phyloP scores from a whole-genome alignment of 2,329 filamentous ascomycete species.

The Paramyrothecium sp. region DNA sequence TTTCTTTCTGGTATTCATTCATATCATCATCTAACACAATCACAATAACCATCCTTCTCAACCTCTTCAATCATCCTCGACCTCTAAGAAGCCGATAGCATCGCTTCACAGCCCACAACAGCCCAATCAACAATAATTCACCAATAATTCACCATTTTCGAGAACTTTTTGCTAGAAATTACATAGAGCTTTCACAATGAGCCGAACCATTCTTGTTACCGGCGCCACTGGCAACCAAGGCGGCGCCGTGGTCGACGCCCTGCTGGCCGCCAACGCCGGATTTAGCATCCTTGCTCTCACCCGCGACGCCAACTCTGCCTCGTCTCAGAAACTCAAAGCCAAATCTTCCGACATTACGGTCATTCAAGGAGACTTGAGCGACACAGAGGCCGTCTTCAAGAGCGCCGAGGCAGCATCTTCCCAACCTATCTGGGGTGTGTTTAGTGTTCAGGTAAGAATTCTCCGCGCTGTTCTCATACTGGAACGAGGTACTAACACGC shows the following conservation, averaged over 20 bases:
- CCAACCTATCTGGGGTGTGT: slow-evolving; percentile 55
- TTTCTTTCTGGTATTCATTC: too few species aligned
- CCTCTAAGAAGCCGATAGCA: too few species aligned
- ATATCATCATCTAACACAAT: too few species aligned
- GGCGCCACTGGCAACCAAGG: slow-evolving; percentile 38
- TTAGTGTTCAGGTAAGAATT: slow-evolving; percentile 53
- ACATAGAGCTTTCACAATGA: slow-evolving; percentile 10
- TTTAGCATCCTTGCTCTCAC: slow-evolving; percentile 60
- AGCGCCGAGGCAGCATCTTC: slow-evolving; percentile 25
- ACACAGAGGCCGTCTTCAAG: slow-evolving; percentile 48
- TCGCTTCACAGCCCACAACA: too few species aligned
- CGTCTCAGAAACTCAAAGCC: slow-evolving; percentile 45
- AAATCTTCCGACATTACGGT: slow-evolving; percentile 49
- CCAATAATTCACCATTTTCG: too few species aligned
- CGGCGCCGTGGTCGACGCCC: slow-evolving; percentile 27
- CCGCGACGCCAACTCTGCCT: slow-evolving; percentile 49
- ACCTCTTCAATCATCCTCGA: too few species aligned
- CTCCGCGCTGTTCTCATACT: not conserved
- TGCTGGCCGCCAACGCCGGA: slow-evolving; percentile 26
- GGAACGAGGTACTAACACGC: not conserved
- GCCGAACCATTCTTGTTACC: slow-evolving; percentile 27
- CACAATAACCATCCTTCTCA: too few species aligned
- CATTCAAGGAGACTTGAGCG: slow-evolving; percentile 56
- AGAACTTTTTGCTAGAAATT: too few species aligned
- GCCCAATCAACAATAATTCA: too few species aligned